These are phyloP conservation scores for Capsicum baccatum DNA, from an alignment of 257 asterid species.

Conservation along the genomic window DNA sequence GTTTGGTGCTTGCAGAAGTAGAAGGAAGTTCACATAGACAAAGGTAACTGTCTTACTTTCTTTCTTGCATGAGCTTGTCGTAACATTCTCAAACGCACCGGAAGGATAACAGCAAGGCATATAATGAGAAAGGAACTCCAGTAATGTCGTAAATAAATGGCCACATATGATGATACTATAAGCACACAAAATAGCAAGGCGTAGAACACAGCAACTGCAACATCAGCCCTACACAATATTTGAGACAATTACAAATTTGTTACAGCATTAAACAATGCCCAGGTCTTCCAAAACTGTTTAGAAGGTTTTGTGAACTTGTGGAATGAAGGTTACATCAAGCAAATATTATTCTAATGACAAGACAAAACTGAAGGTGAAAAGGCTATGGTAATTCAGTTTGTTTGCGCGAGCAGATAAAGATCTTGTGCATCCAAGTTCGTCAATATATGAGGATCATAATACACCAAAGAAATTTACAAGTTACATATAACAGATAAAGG, in stretches of 20 bases:
- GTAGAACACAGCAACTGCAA: slow-evolving; percentile 57
- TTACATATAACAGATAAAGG: background rate
- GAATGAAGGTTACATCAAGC: background rate
- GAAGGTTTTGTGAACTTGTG: background rate
- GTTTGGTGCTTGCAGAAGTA: background rate
- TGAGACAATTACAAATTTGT: slow-evolving; percentile 26
- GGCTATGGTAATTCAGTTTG: background rate
- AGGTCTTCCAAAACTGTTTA: slow-evolving; percentile 12
- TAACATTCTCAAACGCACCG: slow-evolving; percentile 61
- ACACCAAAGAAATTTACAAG: background rate
- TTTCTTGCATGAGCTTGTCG: slow-evolving; percentile 66
- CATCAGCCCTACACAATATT: slow-evolving; percentile 63
- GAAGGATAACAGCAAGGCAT: slow-evolving; percentile 57
- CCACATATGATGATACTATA: slow-evolving; percentile 58
- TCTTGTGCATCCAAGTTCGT: background rate
- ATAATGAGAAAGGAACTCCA: slow-evolving; percentile 58
- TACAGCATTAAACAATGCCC: background rate
- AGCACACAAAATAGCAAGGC: slow-evolving; percentile 55
- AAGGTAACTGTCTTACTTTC: slow-evolving; percentile 62
- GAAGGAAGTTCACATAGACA: slow-evolving; percentile 51
- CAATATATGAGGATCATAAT: background rate
- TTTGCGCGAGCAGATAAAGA: background rate
- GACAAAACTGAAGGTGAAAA: background rate
- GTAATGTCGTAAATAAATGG: slow-evolving; percentile 60
- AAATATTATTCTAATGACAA: slow-evolving; percentile 25